Conservation (phyloP, 768 basidiomycete species). For the Mycena rebaudengoi region DNA sequence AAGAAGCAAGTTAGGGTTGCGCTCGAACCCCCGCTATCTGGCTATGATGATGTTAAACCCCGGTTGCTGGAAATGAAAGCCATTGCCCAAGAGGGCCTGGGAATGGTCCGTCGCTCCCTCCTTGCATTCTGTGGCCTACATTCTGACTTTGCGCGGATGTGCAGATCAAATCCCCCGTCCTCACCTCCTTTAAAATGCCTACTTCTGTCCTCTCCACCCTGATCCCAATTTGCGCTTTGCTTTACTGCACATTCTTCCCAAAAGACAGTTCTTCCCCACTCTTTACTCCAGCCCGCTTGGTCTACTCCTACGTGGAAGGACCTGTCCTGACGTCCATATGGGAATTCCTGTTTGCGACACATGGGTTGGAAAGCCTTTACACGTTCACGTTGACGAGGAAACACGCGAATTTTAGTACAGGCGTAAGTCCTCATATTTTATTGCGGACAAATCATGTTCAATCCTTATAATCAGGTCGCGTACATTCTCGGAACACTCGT, state of each 20-base stretch:
- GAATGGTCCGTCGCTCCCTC: constrained; percentile 64
- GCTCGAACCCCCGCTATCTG: constrained; percentile 75
- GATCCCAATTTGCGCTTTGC: not conserved
- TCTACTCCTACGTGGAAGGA: not conserved
- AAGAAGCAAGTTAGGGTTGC: constrained; percentile 60
- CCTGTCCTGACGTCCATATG: not conserved
- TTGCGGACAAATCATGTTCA: no score
- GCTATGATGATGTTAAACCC: constrained; percentile 86
- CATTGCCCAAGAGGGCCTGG: constrained; percentile 79
- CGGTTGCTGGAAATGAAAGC: constrained; percentile 83
- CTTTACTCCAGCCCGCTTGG: not conserved
- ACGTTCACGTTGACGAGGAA: not conserved
- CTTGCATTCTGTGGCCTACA: not conserved
- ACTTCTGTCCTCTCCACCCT: not conserved
- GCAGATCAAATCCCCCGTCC: constrained; percentile 70
- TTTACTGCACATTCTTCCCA: not conserved
- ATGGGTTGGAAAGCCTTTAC: not conserved
- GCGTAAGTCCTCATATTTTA: not conserved
- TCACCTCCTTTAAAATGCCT: constrained; percentile 55
- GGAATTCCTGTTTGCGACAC: not conserved
- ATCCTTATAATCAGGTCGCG: constrained; percentile 59
- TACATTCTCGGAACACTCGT: constrained; percentile 63
- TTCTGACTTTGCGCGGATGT: not conserved
- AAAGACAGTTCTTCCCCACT: not conserved
- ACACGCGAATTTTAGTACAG: not conserved